A percentile compares a stretch with the other conserved stretches of the same genome.
These are phyloP conservation scores for Alternaria gansuensis DNA, from an alignment of 2,329 filamentous ascomycete genomes.

Conservation along the genomic window DNA sequence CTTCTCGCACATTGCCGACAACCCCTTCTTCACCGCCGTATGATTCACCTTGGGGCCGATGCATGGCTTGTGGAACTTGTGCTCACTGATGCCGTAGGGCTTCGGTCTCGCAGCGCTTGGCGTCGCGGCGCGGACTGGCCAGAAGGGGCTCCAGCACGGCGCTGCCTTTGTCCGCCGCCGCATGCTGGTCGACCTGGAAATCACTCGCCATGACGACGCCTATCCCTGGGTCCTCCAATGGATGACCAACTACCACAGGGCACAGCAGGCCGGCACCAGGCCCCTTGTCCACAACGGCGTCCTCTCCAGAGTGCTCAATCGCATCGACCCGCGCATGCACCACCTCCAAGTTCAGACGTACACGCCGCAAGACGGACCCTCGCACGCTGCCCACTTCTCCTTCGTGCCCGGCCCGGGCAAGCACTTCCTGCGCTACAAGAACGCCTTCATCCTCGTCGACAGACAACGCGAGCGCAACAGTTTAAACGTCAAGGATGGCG, in stretches of 20 bases:
- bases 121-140: slow-evolving; percentile 80
- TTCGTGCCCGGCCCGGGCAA: slow-evolving; percentile 90
- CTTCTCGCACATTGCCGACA: slow-evolving; percentile 58
- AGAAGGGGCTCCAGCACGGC: slow-evolving; percentile 76
- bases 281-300: slow-evolving; percentile 48
- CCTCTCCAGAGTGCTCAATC: slow-evolving; percentile 64
- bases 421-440: slow-evolving; percentile 85
- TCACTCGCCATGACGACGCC: slow-evolving; percentile 90
- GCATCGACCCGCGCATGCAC: slow-evolving; percentile 68
- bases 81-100: slow-evolving; percentile 62
- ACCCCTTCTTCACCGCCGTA: slow-evolving; percentile 65
- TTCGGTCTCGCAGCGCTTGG: slow-evolving; percentile 92
- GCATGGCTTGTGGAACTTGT: slow-evolving; percentile 30
- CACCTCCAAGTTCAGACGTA: slow-evolving; percentile 72
- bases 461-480: slow-evolving; percentile 83
- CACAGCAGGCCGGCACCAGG: slow-evolving; percentile 61
- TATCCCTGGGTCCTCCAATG: slow-evolving; percentile 95
- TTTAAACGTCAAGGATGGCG: slow-evolving; percentile 79
- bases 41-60: slow-evolving; percentile 57
- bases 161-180: slow-evolving; percentile 80
- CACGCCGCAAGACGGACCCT: slow-evolving; percentile 70
- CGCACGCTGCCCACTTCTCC: slow-evolving; percentile 80
- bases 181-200: slow-evolving; percentile 93
- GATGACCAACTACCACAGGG: slow-evolving; percentile 83
- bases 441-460: slow-evolving; percentile 86